A percentile compares a stretch with the other conserved stretches of the same genome.
Conservation (phyloP, 1,284 basidiomycete genomes). For the Meripilus lineatus region DNA sequence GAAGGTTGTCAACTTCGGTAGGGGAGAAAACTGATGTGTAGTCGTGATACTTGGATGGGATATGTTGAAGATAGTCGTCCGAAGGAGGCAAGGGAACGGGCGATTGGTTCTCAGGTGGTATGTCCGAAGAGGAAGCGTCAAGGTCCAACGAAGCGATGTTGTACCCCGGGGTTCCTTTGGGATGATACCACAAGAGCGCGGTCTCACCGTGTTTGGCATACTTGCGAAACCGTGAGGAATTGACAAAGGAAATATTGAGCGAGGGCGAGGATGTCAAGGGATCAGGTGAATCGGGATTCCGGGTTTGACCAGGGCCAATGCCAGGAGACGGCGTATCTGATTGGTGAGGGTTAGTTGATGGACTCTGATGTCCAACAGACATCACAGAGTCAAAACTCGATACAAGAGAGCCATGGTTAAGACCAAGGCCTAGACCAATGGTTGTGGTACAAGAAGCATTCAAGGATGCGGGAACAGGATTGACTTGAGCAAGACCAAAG, state of each 20-base stretch:
- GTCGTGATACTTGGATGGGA: constrained; percentile 13
- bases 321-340: too few relatives aligned
- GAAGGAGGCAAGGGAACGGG: constrained; percentile 1
- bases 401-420: constrained; percentile 5
- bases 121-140: not conserved
- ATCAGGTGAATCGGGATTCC: not conserved
- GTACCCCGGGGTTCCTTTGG: not conserved
- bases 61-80: constrained; percentile 1
- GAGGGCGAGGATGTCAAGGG: not conserved
- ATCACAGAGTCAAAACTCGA: too few relatives aligned
- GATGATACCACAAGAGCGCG: not conserved
- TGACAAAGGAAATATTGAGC: not conserved
- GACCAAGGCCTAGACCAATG: constrained; percentile 16
- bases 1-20: constrained; percentile 9
- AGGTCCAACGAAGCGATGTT: not conserved
- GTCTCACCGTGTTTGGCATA: too few relatives aligned
- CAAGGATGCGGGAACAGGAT: not conserved
- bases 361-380: too few relatives aligned
- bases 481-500: constrained; percentile 12
- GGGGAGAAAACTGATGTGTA: constrained; percentile 14
- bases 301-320: not conserved
- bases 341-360: too few relatives aligned
- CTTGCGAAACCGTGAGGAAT: not conserved
- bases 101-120: not conserved
- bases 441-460: constrained; percentile 2